These are phyloP conservation scores for Allantophomopsis cytisporea DNA, from an alignment of 2,329 filamentous ascomycete species.

Conservation along the genomic window DNA sequence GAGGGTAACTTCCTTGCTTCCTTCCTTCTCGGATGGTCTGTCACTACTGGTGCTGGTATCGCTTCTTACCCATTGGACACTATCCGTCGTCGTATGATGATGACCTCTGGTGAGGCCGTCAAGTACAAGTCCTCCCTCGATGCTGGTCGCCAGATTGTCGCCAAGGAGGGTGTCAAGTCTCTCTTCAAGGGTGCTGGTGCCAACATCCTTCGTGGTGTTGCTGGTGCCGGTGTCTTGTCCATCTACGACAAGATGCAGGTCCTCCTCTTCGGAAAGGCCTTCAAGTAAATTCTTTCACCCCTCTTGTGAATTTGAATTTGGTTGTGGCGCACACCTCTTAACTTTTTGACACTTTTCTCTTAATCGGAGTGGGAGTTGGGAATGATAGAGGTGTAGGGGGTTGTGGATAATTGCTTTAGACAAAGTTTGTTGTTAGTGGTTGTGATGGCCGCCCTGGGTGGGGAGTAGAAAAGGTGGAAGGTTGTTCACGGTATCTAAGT, in stretches of 20 bases:
- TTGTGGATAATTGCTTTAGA: background rate
- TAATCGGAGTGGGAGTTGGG: conserved; percentile 3
- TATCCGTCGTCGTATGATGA: conserved; percentile 99
- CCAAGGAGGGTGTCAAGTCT: conserved; percentile 94
- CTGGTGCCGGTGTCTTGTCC: conserved; percentile 99
- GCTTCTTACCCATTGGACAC: conserved; percentile 99
- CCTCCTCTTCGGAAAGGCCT: conserved; percentile 99
- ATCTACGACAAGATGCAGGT: conserved; percentile 99
- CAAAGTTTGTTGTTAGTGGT: background rate
- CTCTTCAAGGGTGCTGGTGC: conserved; percentile 99
- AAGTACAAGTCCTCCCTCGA: conserved; percentile 98
- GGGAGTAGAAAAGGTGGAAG: conserved; percentile 10
- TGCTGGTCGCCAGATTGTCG: conserved; percentile 90
- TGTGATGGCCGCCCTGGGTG: no score
- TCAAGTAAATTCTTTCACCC: conserved; percentile 41
- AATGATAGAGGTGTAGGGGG: conserved; percentile 7
- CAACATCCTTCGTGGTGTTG: conserved; percentile 99
- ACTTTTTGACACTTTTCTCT: conserved; percentile 9
- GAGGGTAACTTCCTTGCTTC: conserved; percentile 99
- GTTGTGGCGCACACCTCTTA: conserved; percentile 3
- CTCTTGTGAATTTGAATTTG: conserved; percentile 12
- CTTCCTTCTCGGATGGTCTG: conserved; percentile 95
- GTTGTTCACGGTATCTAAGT: conserved; percentile 9
- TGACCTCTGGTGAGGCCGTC: conserved; percentile 95
- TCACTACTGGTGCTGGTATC: conserved; percentile 99